These are phyloP conservation scores for Pythium angustatum DNA, from an alignment of 352 stramenopile genomes.

Conservation along the genomic window DNA sequence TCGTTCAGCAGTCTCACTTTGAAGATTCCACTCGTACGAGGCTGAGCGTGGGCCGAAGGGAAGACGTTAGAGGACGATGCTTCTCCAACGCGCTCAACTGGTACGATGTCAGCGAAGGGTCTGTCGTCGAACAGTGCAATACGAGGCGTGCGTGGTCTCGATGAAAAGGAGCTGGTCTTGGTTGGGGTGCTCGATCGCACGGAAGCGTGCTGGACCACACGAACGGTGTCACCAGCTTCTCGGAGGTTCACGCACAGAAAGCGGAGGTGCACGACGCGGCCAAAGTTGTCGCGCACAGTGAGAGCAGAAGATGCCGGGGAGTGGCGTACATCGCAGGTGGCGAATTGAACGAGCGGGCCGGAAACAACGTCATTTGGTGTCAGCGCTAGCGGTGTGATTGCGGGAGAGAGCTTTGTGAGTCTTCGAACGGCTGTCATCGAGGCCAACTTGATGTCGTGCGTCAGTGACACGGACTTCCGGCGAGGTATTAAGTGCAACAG, in stretches of 20 bases:
- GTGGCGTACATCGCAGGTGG: not conserved
- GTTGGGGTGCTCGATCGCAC: not conserved
- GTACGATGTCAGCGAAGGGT: constrained; percentile 22
- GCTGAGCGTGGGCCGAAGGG: not conserved
- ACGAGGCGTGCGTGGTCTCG: constrained; percentile 10
- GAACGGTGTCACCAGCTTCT: not conserved
- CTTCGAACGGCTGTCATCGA: not conserved
- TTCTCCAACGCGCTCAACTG: constrained; percentile 7
- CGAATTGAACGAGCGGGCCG: too few relatives aligned
- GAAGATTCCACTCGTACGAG: constrained; percentile 16
- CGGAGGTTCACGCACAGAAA: constrained; percentile 9
- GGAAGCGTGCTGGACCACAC: not conserved
- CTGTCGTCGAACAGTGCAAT: constrained; percentile 22
- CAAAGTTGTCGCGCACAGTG: constrained; percentile 24
- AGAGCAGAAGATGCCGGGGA: not conserved
- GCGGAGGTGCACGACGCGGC: constrained; percentile 4
- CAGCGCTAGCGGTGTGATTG: not conserved
- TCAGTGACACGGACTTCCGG: not conserved
- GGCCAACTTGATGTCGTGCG: not conserved
- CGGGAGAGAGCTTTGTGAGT: not conserved
- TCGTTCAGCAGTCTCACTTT: constrained; percentile 56
- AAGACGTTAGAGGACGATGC: not conserved
- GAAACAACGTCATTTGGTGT: too few relatives aligned
- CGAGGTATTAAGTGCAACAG: constrained; percentile 31
- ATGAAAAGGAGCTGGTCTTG: not conserved